Evolutionary conservation across 208 protist species (phyloP).

Genomic region (Leishmania tropica): DNA sequence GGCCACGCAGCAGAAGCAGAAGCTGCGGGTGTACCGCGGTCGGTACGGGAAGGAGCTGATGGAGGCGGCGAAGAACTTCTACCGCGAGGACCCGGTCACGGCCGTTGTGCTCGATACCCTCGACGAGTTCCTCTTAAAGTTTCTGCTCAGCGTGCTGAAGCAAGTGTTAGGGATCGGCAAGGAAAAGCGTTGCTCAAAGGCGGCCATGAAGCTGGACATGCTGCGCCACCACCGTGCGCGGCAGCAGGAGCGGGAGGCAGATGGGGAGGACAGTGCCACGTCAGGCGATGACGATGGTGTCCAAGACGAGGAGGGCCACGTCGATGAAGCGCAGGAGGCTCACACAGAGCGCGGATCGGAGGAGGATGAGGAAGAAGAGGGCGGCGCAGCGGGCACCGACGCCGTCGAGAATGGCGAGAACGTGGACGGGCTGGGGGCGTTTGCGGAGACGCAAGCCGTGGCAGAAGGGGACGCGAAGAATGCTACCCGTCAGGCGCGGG

Average conservation of each 20-base stretch:
- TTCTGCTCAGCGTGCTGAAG: slow-evolving; percentile 84
- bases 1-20: slow-evolving; percentile 90
- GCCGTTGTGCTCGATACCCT: slow-evolving; percentile 88
- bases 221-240: slow-evolving; percentile 52
- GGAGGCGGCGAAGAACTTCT: slow-evolving; percentile 85
- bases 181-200: slow-evolving; percentile 65
- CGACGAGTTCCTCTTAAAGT: slow-evolving; percentile 91
- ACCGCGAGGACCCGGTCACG: slow-evolving; percentile 82
- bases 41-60: slow-evolving; percentile 79
- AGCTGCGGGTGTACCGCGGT: slow-evolving; percentile 84
- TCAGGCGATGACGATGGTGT: slow-evolving; percentile 10
- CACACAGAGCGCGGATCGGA: slow-evolving; percentile 2
- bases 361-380: slow-evolving; percentile 10
- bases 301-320: slow-evolving; percentile 27
- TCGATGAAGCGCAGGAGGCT: slow-evolving; percentile 16
- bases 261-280: slow-evolving; percentile 21
- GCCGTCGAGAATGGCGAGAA: slow-evolving; percentile 28
- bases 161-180: slow-evolving; percentile 88
- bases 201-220: slow-evolving; percentile 73
- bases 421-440: slow-evolving; percentile 71
- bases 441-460: slow-evolving; percentile 59
- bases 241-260: slow-evolving; percentile 6
- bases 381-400: slow-evolving; percentile 20
- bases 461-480: slow-evolving; percentile 25
- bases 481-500: not conserved